Conservation (phyloP, 2,329 filamentous ascomycete genomes). For the Alternaria ventricosa region DNA sequence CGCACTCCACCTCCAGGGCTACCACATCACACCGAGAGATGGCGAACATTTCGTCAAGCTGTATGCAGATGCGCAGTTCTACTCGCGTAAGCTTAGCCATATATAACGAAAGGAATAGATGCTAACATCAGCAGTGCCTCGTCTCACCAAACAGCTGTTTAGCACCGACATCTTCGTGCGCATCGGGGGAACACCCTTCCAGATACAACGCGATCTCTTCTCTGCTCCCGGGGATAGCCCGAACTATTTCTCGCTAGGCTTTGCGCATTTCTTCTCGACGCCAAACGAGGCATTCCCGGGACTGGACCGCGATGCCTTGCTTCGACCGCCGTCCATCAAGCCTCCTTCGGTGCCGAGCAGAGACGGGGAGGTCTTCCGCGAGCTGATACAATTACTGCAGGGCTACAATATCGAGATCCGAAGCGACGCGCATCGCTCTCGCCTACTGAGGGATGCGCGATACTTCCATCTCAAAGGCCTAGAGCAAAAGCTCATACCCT, state of each 20-base stretch:
- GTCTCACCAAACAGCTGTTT: constrained; percentile 87
- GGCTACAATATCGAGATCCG: constrained; percentile 83
- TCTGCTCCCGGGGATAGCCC: constrained; percentile 85
- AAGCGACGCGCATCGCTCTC: constrained; percentile 75
- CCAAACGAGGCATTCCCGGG: constrained; percentile 85
- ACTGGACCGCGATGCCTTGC: constrained; percentile 75
- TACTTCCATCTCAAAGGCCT: constrained; percentile 94
- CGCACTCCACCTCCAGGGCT: constrained; percentile 86
- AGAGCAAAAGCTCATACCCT: constrained; percentile 84
- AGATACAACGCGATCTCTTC: constrained; percentile 88
- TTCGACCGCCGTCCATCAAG: constrained; percentile 84
- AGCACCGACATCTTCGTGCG: constrained; percentile 91
- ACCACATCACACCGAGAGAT: constrained; percentile 82
- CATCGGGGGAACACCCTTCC: constrained; percentile 85
- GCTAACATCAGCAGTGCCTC: constrained; percentile 68
- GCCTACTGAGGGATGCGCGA: constrained; percentile 82
- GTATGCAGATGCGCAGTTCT: constrained; percentile 95
- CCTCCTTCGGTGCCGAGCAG: constrained; percentile 82
- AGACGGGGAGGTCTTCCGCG: constrained; percentile 82
- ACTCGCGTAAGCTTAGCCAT: constrained; percentile 68
- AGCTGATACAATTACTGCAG: constrained; percentile 80
- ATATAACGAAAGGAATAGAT: not conserved
- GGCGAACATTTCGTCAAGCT: constrained; percentile 88
- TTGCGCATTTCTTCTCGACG: constrained; percentile 83
- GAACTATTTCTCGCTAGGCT: constrained; percentile 94